A percentile compares a stretch with the other conserved stretches of the same genome.
These are phyloP conservation scores for Ascochyta pisi DNA, from an alignment of 2,329 filamentous ascomycete genomes.

Conservation along the genomic window DNA sequence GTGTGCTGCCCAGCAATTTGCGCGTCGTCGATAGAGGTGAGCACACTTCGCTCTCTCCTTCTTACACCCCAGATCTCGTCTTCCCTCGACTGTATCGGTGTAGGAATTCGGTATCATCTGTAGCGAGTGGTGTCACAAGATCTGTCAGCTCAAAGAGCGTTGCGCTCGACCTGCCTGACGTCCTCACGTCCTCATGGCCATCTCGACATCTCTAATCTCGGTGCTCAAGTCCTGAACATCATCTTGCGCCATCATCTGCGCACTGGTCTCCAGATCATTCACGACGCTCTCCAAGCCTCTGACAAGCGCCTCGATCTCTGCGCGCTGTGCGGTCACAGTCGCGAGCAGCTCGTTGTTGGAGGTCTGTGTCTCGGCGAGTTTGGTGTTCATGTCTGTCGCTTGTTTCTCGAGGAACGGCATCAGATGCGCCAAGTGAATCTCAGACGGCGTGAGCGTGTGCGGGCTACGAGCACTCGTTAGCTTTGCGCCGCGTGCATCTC, in stretches of 20 bases:
- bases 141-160: background rate
- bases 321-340: slow-evolving; percentile 60
- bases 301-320: slow-evolving; percentile 64
- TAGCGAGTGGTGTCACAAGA: background rate
- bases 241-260: slow-evolving; percentile 50
- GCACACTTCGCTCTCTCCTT: background rate
- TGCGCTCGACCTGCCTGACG: background rate
- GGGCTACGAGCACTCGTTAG: slow-evolving; percentile 52
- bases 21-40: background rate
- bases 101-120: background rate
- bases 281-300: slow-evolving; percentile 63
- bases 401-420: slow-evolving; percentile 62
- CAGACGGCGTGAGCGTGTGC: slow-evolving; percentile 64
- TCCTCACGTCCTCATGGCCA: slow-evolving; percentile 43
- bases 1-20: background rate
- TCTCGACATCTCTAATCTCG: slow-evolving; percentile 46
- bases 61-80: background rate
- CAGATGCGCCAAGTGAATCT: slow-evolving; percentile 66
- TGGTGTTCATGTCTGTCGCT: slow-evolving; percentile 56
- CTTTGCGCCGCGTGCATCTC: background rate
- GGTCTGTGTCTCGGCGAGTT: slow-evolving; percentile 57
- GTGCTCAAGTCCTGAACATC: slow-evolving; percentile 45
- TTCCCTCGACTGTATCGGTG: background rate
- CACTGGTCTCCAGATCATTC: slow-evolving; percentile 61
- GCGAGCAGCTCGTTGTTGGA: slow-evolving; percentile 62